Conservation (phyloP, 2,329 filamentous ascomycete species). For the Neoarthrinium moseri region DNA sequence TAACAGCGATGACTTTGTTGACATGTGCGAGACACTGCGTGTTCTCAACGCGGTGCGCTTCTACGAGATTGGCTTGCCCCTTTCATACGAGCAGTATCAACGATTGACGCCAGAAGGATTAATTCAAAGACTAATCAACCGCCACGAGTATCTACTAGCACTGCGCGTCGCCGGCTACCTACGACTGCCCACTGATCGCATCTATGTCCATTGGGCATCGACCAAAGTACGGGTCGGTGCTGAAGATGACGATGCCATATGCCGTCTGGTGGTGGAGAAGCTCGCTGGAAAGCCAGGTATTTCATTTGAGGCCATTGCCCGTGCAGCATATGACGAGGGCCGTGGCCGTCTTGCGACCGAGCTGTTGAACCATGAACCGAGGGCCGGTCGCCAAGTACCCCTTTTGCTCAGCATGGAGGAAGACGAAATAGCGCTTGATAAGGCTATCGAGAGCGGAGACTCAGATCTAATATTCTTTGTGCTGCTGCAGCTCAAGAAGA, state of each 20-base stretch:
- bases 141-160: slow-evolving; percentile 87
- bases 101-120: slow-evolving; percentile 86
- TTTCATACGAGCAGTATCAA: slow-evolving; percentile 93
- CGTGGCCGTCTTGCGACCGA: slow-evolving; percentile 85
- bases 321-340: slow-evolving; percentile 91
- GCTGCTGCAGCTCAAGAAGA: slow-evolving; percentile 82
- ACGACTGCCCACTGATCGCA: slow-evolving; percentile 79
- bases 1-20: slow-evolving; percentile 97
- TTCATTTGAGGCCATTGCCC: slow-evolving; percentile 92
- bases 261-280: slow-evolving; percentile 80
- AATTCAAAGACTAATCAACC: slow-evolving; percentile 81
- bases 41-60: slow-evolving; percentile 91
- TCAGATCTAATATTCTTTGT: slow-evolving; percentile 92
- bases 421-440: slow-evolving; percentile 91
- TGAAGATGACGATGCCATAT: slow-evolving; percentile 86
- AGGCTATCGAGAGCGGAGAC: slow-evolving; percentile 93
- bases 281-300: slow-evolving; percentile 87
- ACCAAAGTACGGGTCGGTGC: slow-evolving; percentile 85
- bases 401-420: slow-evolving; percentile 93
- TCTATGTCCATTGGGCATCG: slow-evolving; percentile 96
- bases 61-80: slow-evolving; percentile 84
- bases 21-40: slow-evolving; percentile 92
- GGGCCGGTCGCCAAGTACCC: slow-evolving; percentile 94
- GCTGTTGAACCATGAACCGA: slow-evolving; percentile 87
- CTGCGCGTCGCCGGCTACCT: slow-evolving; percentile 86